phyloP scores from a whole-genome alignment of 306 rosid species.

The Casuarina cunninghamiana region DNA sequence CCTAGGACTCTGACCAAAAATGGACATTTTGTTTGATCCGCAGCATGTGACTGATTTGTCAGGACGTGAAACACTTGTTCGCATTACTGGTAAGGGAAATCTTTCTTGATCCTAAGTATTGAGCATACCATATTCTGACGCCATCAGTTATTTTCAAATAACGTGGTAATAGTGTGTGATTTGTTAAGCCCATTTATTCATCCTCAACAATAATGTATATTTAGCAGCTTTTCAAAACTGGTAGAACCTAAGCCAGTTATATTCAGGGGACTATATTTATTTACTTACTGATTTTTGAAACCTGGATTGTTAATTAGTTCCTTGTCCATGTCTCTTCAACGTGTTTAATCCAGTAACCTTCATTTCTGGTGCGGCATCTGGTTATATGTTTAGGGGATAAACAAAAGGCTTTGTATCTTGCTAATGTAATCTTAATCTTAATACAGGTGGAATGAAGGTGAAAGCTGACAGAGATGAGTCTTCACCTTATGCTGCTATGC shows the following conservation, averaged over 20 bases:
- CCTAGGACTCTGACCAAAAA: neutral
- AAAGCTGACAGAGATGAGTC: slow-evolving; percentile 88
- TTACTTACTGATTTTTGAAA: neutral
- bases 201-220: neutral
- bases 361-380: neutral
- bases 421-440: neutral
- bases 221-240: neutral
- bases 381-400: neutral
- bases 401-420: neutral
- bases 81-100: slow-evolving; percentile 61
- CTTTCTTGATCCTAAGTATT: neutral
- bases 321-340: neutral
- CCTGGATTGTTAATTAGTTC: neutral
- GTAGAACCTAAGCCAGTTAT: neutral
- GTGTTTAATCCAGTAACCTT: neutral
- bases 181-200: neutral
- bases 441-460: slow-evolving; percentile 87
- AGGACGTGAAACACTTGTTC: slow-evolving; percentile 82
- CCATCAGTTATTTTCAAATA: neutral
- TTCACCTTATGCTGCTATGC: slow-evolving; percentile 89
- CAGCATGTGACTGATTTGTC: slow-evolving; percentile 88
- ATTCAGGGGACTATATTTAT: neutral
- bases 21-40: slow-evolving; percentile 12
- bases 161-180: neutral
- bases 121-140: neutral